Base-by-base conservation (phyloP, 371 early-diverging fungal species). In the Mortierella sp. region DNA sequence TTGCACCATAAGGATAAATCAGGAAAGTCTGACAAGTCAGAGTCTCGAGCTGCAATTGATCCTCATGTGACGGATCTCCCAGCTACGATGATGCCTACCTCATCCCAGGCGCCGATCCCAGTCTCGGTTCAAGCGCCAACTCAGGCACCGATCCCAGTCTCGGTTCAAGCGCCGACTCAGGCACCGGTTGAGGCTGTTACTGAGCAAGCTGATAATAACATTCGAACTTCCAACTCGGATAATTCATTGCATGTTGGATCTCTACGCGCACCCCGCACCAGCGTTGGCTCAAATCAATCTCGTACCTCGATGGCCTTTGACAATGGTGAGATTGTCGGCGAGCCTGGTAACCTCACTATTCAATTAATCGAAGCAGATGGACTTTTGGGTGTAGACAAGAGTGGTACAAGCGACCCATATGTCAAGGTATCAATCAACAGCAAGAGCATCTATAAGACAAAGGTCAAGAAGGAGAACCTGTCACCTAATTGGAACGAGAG, bases 401-500 rank as follows among this genome's bases (percentile, higher is more conserved):
- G 84, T 23, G 89, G 89, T 40, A 85, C 87, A 6, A 85, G 87
- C 31, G 88, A 92, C 59, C 87, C 91, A n/a, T 86, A 83, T 66
- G 85, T 86, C 22, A 66, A 74, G n/a, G 84, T 91, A 1, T 72
- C 82, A 13, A 59, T 88, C 26, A 86, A 84, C 45, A 83, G 83
- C 19, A 86, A 92, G 56, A 81, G 83, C 0, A 34, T 90, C 23
- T 73, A 87, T 70, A 94, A 93, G 73, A 94, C 96, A 12, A 89
- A 88, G 63, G 89, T 89, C 29, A 86, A 91, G 22, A 90, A 91
- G 83, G 92, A 93, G 75, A 90, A 91, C 0, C 66, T 90, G 2
- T 77, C 86, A 29, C 96, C 95, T 0, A 69, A 72, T 57, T 97
- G 96, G 92, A 85, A 88, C 34, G 86, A 85, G 66, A 83, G 79